These are phyloP conservation scores for Amphirosellinia nigrospora DNA, from an alignment of 495 filamentous ascomycete genomes.

Conservation along the genomic window DNA sequence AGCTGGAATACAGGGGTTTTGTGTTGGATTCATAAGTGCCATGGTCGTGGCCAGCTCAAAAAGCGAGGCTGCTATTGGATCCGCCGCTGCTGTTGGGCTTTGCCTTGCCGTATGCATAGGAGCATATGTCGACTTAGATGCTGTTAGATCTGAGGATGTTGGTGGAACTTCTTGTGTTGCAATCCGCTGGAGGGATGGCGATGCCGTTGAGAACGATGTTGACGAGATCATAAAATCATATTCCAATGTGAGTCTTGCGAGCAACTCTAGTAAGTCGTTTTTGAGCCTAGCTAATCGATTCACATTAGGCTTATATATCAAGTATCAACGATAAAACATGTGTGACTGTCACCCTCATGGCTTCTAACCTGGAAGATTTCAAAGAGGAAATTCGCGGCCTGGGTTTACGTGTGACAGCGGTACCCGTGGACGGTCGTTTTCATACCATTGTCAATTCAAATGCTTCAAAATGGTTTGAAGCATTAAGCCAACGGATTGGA, in stretches of 20 bases:
- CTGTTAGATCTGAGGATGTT: neutral
- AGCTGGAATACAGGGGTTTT: constrained; percentile 45
- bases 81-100: constrained; percentile 26
- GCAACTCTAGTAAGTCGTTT: neutral
- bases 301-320: constrained; percentile 37
- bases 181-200: constrained; percentile 6
- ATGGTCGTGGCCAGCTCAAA: constrained; percentile 36
- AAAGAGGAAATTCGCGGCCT: neutral
- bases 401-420: neutral
- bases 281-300: constrained; percentile 11
- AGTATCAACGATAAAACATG: constrained; percentile 32
- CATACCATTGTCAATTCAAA: neutral
- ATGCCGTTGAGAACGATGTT: neutral
- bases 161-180: neutral
- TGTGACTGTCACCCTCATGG: constrained; percentile 30
- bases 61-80: constrained; percentile 29
- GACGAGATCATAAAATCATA: neutral
- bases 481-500: neutral
- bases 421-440: constrained; percentile 16
- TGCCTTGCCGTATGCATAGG: constrained; percentile 46
- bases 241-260: neutral
- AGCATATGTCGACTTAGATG: constrained; percentile 37
- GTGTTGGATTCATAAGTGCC: constrained; percentile 47
- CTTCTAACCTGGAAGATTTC: constrained; percentile 21
- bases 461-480: neutral